Base-by-base conservation (phyloP, 306 rosid species). In the Vachellia pachyceras region DNA sequence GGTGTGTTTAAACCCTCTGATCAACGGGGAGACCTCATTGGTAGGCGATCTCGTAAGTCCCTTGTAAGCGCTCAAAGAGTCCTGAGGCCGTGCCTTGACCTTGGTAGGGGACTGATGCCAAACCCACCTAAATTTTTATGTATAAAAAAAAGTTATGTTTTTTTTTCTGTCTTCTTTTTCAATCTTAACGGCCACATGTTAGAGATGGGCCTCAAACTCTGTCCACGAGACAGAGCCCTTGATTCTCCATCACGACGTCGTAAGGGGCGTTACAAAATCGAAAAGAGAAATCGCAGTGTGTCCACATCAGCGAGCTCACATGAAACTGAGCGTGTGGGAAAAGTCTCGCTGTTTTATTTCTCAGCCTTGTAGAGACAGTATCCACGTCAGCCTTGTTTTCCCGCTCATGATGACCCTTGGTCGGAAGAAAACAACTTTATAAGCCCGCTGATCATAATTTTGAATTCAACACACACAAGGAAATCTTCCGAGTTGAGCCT, bases 331-430 rank as follows among this genome's bases (percentile, higher is more conserved):
- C 44, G 40, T 22, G 0, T 14, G 0, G 23, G 49, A 57, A n/a
- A 44, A 75, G 9, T 20, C n/a, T 13, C 13, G 22, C 18, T 0
- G 77, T 49, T 36, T 33, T 45, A n/a, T 65, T 17, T 9, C 45
- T 2, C 45, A 10, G 10, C 0, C 15, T 29, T 70, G 66, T 82
- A 35, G 22, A 64, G 12, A n/a, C 29, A 55, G 20, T 75, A 14
- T 42, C 73, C 23, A 47, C 22, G 82, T 68, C 72, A 69, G 75
- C 29, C 52, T 23, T 42, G 12, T 57, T 75, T 85, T 91, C 92
- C 97, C 97, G 94, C 94, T 80, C 77, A 40, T 15, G 75, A 65
- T 40, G 57, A 73, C 67, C 79, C 69, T 69, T 55, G 82, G 80
- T 80, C 40, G 9, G 14, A 60, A 22, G 12, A 13, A 35, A 71